A percentile compares a stretch with the other conserved stretches of the same genome.
Evolutionary conservation across 2,329 filamentous ascomycete genomes (phyloP).

Genomic region (Claviceps sp.): DNA sequence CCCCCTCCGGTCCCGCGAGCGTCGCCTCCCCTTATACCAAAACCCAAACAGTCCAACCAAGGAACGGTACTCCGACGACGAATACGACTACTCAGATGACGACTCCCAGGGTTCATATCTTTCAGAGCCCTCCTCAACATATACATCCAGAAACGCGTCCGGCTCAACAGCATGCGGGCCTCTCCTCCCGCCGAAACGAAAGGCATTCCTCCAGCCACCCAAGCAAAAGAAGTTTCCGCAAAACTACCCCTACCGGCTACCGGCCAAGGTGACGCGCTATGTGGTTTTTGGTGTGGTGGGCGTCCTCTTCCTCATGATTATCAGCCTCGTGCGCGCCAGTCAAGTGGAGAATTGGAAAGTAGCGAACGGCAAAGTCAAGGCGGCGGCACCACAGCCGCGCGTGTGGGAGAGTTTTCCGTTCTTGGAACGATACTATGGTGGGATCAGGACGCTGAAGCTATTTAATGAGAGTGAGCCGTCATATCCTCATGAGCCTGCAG

Average conservation of each 20-base stretch:
- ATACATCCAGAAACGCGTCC: constrained; percentile 41
- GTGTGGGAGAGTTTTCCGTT: constrained; percentile 80
- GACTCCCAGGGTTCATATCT: constrained; percentile 26
- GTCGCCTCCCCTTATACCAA: constrained; percentile 38
- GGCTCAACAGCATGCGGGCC: constrained; percentile 28
- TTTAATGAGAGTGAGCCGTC: constrained; percentile 59
- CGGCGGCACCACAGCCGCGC: constrained; percentile 45
- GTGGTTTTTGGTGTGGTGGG: constrained; percentile 60
- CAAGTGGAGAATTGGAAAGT: constrained; percentile 52
- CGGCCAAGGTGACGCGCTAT: constrained; percentile 62
- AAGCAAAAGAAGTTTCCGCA: constrained; percentile 11
- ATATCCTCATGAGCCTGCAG: constrained; percentile 56
- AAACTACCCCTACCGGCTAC: constrained; percentile 45
- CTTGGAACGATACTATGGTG: constrained; percentile 79
- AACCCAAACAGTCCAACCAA: constrained; percentile 28
- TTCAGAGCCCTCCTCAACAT: constrained; percentile 27
- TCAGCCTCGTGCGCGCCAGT: constrained; percentile 61
- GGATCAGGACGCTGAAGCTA: constrained; percentile 58
- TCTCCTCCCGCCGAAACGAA: constrained; percentile 29
- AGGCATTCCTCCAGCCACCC: not conserved
- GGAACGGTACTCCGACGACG: constrained; percentile 38
- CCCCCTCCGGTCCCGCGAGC: constrained; percentile 32
- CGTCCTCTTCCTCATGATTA: constrained; percentile 62
- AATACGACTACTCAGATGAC: constrained; percentile 33
- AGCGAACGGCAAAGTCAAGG: constrained; percentile 34